Percentiles rank a stretch among this genome's conserved stretches.
phyloP scores from a whole-genome alignment of 108 stramenopile genomes.

The Tribonema minus region DNA sequence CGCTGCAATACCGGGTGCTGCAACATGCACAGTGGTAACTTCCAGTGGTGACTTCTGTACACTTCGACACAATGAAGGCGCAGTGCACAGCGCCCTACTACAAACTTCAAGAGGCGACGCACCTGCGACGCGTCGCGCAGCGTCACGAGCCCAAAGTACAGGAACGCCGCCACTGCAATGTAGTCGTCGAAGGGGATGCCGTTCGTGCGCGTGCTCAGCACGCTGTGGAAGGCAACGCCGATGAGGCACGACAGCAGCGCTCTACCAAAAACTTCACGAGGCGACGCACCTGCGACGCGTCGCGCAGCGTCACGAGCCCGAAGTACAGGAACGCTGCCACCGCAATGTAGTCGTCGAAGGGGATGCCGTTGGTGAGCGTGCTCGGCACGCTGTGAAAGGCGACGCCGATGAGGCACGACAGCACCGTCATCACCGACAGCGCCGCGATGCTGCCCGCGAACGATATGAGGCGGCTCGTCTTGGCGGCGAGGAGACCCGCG shows the following conservation, averaged over 20 bases:
- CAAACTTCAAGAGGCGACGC: too few species aligned
- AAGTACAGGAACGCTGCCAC: constrained; percentile 94
- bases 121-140: constrained; percentile 68
- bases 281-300: constrained; percentile 19
- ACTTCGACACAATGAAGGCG: too few species aligned
- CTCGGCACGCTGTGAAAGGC: constrained; percentile 82
- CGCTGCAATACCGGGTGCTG: too few species aligned
- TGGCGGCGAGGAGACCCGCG: constrained; percentile 95
- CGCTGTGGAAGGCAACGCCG: constrained; percentile 84
- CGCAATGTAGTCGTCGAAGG: constrained; percentile 83
- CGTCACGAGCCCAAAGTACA: constrained; percentile 94
- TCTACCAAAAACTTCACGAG: too few species aligned
- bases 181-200: constrained; percentile 83
- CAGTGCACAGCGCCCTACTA: too few species aligned
- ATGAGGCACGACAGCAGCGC: constrained; percentile 81
- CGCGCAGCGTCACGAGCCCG: constrained; percentile 82
- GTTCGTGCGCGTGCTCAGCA: constrained; percentile 68
- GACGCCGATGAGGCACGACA: constrained; percentile 85
- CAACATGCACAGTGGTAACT: too few species aligned
- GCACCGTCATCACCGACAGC: constrained; percentile 90
- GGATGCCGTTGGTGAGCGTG: constrained; percentile 69
- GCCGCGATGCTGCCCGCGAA: constrained; percentile 84
- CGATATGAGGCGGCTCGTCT: constrained; percentile 70
- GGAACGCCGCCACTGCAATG: constrained; percentile 82
- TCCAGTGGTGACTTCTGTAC: too few species aligned